Evolutionary conservation across 192 early-diverging fungal genomes (phyloP).

Genomic region (Coemansia sp.): DNA sequence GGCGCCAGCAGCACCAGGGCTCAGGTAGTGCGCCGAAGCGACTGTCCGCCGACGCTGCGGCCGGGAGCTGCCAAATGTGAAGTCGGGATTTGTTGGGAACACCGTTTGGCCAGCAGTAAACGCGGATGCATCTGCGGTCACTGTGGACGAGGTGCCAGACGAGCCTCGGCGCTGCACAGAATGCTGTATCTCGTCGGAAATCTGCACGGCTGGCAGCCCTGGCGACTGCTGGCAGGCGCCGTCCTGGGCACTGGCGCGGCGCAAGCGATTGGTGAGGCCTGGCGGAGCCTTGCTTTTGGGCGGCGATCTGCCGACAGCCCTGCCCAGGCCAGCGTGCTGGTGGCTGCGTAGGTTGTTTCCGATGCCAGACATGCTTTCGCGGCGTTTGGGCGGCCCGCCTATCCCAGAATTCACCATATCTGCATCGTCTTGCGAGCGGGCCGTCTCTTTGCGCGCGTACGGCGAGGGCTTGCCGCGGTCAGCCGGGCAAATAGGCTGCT

Average conservation of each 20-base stretch:
- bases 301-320: conserved; percentile 20
- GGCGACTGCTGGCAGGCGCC: too few species aligned
- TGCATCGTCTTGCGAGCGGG: neutral
- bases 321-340: conserved; percentile 27
- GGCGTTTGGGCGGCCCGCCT: conserved; percentile 34
- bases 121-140: conserved; percentile 12
- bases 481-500: neutral
- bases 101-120: conserved; percentile 15
- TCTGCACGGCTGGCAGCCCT: conserved; percentile 1
- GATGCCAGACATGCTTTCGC: conserved; percentile 47
- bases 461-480: conserved; percentile 14
- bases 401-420: conserved; percentile 21
- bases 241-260: conserved; percentile 4
- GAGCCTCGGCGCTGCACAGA: conserved; percentile 27
- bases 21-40: neutral
- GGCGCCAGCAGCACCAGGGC: neutral
- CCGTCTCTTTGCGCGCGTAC: conserved; percentile 2
- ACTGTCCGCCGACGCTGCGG: conserved; percentile 1
- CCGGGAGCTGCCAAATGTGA: conserved; percentile 1
- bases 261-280: conserved; percentile 15
- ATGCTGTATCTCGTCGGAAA: neutral
- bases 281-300: conserved; percentile 10
- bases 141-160: conserved; percentile 10
- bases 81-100: conserved; percentile 24
- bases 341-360: conserved; percentile 46